Evolutionary conservation across 208 protist species (phyloP).

Genomic region (Leishmania aethiopica): DNA sequence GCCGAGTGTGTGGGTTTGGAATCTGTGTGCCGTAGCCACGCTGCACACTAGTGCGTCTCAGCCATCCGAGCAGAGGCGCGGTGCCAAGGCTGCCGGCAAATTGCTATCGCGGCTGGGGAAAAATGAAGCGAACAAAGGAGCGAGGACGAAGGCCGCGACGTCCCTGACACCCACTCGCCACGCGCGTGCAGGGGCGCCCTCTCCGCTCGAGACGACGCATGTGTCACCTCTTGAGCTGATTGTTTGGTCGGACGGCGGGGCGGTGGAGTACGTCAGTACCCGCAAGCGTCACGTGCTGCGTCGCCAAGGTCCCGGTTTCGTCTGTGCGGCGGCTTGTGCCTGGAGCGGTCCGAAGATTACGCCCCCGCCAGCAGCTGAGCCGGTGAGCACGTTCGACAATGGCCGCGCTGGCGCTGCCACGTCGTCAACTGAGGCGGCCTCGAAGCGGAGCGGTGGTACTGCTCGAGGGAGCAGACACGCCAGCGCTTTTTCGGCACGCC

Average conservation of each 20-base stretch:
- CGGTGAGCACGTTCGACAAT: neutral
- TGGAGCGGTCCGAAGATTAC: constrained; percentile 14
- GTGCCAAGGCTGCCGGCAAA: neutral
- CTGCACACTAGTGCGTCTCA: constrained; percentile 3
- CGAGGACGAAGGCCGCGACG: neutral
- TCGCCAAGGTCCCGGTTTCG: constrained; percentile 34
- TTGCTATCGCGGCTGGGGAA: neutral
- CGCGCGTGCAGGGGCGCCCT: neutral
- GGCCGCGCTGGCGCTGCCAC: neutral
- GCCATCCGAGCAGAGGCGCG: neutral
- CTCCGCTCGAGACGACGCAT: neutral
- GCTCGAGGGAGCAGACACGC: neutral
- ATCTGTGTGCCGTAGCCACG: constrained; percentile 17
- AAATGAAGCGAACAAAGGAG: neutral
- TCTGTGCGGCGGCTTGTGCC: constrained; percentile 21
- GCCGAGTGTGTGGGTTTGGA: constrained; percentile 35
- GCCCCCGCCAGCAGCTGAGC: neutral
- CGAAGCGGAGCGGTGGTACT: neutral
- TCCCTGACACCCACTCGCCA: neutral
- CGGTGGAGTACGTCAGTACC: constrained; percentile 30
- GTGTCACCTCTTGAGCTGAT: constrained; percentile 31
- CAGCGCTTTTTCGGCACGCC: constrained; percentile 6
- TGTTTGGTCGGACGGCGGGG: constrained; percentile 38
- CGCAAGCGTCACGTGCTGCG: constrained; percentile 8
- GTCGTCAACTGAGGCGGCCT: neutral